A percentile compares a stretch with the other conserved stretches of the same genome.
Conservation (phyloP, 1,284 basidiomycete genomes). For the Trichosporon faecale region DNA sequence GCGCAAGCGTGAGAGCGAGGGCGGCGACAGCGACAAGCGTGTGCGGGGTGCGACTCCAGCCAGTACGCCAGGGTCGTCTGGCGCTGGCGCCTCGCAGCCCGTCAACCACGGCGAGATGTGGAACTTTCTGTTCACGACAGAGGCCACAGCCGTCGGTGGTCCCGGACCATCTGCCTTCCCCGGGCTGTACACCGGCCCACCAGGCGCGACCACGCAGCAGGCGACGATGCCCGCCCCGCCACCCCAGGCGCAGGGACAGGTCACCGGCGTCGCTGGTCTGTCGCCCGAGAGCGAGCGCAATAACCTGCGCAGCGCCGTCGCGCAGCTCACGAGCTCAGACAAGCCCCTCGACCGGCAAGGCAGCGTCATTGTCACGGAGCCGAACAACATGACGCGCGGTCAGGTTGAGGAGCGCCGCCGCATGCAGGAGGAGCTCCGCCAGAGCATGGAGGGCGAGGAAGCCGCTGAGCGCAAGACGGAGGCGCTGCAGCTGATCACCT, state of each 20-base stretch:
- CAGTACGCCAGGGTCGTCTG: neutral
- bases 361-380: constrained; percentile 18
- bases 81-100: neutral
- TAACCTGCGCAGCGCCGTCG: constrained; percentile 24
- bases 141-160: constrained; percentile 15
- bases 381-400: constrained; percentile 30
- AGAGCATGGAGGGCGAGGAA: constrained; percentile 32
- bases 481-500: constrained; percentile 56
- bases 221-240: constrained; percentile 9
- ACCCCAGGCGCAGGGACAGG: constrained; percentile 12
- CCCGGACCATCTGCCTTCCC: constrained; percentile 16
- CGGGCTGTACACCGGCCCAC: neutral
- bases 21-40: constrained; percentile 16
- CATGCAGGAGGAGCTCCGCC: constrained; percentile 35
- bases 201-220: neutral
- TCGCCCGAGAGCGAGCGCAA: constrained; percentile 6
- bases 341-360: constrained; percentile 7
- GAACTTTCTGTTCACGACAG: constrained; percentile 20
- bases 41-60: constrained; percentile 9
- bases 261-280: constrained; percentile 17
- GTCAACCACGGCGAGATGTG: neutral
- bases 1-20: constrained; percentile 29
- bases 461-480: constrained; percentile 38
- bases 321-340: constrained; percentile 24
- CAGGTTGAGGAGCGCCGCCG: constrained; percentile 37